Conservation (phyloP, 805 yeast genomes). For the Scheffersomyces amazonensis region DNA sequence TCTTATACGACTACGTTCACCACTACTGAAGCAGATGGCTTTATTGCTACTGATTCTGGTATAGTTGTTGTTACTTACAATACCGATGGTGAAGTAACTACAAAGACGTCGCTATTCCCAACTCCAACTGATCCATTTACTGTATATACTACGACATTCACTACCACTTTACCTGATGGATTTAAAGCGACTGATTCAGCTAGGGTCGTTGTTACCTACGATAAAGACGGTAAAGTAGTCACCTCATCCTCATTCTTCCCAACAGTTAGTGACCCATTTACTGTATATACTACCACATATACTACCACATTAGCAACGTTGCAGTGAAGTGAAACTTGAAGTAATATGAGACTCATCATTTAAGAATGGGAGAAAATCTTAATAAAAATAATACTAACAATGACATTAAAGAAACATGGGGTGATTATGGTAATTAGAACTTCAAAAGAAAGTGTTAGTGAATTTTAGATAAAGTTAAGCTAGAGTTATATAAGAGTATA, state of each 20-base stretch:
- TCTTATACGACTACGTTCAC: no score
- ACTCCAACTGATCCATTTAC: conserved; percentile 6
- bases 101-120: conserved; percentile 8
- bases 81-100: conserved; percentile 10
- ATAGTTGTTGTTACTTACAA: conserved; percentile 14
- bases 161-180: conserved; percentile 6
- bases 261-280: background rate
- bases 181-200: conserved; percentile 6
- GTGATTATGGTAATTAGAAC: no score
- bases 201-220: conserved; percentile 10
- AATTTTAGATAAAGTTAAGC: no score
- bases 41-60: no score
- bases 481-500: no score
- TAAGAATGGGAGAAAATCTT: no score
- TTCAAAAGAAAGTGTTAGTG: no score
- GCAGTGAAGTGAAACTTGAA: no score
- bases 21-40: no score
- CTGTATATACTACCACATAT: background rate
- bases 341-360: no score
- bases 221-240: conserved; percentile 5
- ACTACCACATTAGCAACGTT: background rate
- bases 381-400: no score
- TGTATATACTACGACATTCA: conserved; percentile 5
- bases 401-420: no score
- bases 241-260: conserved; percentile 1